Evolutionary conservation across 2,329 filamentous ascomycete genomes (phyloP).

Genomic region (Pestalotiopsis sp.): DNA sequence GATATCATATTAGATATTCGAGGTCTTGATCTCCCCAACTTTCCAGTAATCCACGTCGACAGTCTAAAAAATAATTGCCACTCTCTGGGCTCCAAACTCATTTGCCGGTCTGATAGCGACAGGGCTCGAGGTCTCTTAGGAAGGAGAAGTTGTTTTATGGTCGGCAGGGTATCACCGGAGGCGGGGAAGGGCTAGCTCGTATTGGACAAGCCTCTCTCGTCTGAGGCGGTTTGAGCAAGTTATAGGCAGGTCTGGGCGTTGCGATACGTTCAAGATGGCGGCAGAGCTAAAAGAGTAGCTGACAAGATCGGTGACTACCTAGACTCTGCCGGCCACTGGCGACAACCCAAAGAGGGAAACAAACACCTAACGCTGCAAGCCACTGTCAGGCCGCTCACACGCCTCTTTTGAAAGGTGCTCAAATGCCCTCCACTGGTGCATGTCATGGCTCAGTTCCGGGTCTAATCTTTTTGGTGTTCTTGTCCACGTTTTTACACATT

Average conservation of each 20-base stretch:
- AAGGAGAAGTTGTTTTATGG: constrained; percentile 9
- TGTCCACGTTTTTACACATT: too few relatives aligned
- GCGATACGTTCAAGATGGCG: background rate
- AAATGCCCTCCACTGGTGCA: background rate
- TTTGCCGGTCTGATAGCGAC: background rate
- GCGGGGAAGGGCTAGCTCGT: constrained; percentile 16
- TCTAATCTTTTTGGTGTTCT: background rate
- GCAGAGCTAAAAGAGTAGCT: background rate
- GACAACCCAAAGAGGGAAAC: background rate
- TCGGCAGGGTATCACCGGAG: background rate
- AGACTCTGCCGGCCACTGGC: background rate
- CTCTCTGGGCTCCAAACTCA: background rate
- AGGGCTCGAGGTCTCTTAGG: constrained; percentile 1
- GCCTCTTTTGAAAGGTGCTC: background rate
- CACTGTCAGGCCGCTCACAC: background rate
- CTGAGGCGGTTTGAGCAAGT: constrained; percentile 52
- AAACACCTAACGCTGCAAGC: background rate
- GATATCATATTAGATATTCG: too few relatives aligned
- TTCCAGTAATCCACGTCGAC: too few relatives aligned
- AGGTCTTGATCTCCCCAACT: too few relatives aligned
- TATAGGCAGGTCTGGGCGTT: constrained; percentile 29
- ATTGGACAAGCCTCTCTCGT: constrained; percentile 12
- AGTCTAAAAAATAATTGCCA: background rate
- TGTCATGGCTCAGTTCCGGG: background rate
- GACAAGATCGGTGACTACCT: background rate